Conservation (phyloP, 2,329 filamentous ascomycete genomes). For the Ophiobolus disseminans region DNA sequence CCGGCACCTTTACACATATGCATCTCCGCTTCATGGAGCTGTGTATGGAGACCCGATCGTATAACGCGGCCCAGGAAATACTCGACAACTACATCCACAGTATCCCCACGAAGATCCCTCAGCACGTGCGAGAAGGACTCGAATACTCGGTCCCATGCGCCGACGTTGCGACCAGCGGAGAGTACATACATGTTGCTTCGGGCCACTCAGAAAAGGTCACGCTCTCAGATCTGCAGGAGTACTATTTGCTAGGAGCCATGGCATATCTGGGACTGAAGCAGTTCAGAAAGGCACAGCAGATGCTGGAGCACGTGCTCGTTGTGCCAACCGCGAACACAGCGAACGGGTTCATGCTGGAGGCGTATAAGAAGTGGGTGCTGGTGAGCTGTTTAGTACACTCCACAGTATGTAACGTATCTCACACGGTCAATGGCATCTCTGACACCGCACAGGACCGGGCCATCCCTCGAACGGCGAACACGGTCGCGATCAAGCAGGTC, state of each 20-base stretch:
- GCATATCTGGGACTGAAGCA: constrained; percentile 55
- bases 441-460: constrained; percentile 50
- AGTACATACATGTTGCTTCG: constrained; percentile 67
- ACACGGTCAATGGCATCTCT: constrained; percentile 14
- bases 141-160: constrained; percentile 52
- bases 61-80: constrained; percentile 64
- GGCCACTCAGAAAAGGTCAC: constrained; percentile 65
- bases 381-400: constrained; percentile 76
- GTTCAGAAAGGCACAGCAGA: constrained; percentile 54
- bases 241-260: constrained; percentile 59
- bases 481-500: constrained; percentile 63
- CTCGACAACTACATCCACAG: constrained; percentile 72
- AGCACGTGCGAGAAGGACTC: constrained; percentile 35
- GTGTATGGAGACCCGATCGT: constrained; percentile 62
- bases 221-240: constrained; percentile 60
- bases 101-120: constrained; percentile 58
- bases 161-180: constrained; percentile 53
- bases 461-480: constrained; percentile 64
- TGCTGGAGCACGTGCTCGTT: constrained; percentile 59
- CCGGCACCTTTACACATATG: constrained; percentile 69
- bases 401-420: constrained; percentile 52
- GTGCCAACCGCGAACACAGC: constrained; percentile 70
- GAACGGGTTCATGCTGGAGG: constrained; percentile 83
- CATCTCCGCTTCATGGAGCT: constrained; percentile 66
- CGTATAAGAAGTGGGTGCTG: constrained; percentile 90